Conservation (phyloP, 1,284 basidiomycete genomes). For the Apiotrichum brassicae region DNA sequence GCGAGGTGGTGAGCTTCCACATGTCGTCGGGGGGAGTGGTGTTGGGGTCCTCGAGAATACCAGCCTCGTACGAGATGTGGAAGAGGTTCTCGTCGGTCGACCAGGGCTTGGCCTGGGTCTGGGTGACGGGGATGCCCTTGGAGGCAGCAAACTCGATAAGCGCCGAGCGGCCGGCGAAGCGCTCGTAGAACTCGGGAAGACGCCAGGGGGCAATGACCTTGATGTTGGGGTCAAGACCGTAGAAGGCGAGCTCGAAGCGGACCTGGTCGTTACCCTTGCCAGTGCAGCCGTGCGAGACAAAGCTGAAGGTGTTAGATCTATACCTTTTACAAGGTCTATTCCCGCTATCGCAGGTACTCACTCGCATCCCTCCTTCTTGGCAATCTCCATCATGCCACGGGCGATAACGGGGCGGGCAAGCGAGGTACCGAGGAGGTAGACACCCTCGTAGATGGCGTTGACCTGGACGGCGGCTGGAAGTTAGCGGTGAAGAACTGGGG, state of each 20-base stretch:
- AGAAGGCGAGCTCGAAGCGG: conserved; percentile 98
- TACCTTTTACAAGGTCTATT: too few species aligned
- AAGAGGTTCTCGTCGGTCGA: conserved; percentile 99
- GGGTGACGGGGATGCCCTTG: conserved; percentile 86
- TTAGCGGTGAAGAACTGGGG: too few species aligned
- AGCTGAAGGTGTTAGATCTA: conserved; percentile 55
- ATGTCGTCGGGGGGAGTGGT: conserved; percentile 94
- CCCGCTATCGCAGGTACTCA: conserved; percentile 41
- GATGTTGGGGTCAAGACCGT: conserved; percentile 96
- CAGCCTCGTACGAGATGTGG: conserved; percentile 99
- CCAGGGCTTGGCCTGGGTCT: conserved; percentile 97
- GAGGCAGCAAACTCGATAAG: conserved; percentile 84
- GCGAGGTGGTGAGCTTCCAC: conserved; percentile 94
- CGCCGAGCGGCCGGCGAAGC: conserved; percentile 90
- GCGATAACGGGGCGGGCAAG: conserved; percentile 97
- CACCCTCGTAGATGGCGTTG: conserved; percentile 98
- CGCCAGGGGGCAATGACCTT: conserved; percentile 99
- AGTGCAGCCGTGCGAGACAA: conserved; percentile 96
- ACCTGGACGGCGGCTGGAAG: conserved; percentile 76
- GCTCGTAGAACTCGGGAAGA: conserved; percentile 93
- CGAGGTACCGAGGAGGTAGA: conserved; percentile 96
- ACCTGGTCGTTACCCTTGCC: conserved; percentile 99
- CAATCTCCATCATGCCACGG: conserved; percentile 94
- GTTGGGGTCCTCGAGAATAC: conserved; percentile 96
- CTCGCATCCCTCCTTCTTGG: conserved; percentile 88